Conservation (phyloP, 192 early-diverging fungal genomes). For the Linnemannia schmuckeri region DNA sequence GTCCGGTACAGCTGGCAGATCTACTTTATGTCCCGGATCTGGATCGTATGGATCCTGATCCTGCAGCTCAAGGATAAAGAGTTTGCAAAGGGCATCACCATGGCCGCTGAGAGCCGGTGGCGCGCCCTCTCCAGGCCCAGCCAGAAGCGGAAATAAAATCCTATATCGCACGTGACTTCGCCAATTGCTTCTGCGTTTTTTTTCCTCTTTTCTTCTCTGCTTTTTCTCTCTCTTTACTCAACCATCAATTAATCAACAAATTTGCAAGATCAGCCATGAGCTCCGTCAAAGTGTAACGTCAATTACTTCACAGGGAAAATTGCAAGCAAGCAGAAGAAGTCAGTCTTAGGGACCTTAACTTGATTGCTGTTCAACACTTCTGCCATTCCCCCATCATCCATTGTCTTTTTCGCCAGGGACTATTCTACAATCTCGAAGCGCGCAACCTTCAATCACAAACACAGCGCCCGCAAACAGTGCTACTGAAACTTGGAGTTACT, state of each 20-base stretch:
- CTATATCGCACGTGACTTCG: background rate
- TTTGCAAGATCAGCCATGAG: slow-evolving; percentile 27
- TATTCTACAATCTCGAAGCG: no score
- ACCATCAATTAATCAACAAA: background rate
- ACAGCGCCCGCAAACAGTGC: no score
- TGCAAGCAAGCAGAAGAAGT: background rate
- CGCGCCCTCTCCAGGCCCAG: slow-evolving; percentile 18
- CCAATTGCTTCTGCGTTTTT: background rate
- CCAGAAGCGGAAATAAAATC: slow-evolving; percentile 42
- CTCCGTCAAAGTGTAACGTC: slow-evolving; percentile 51
- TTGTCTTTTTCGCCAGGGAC: no score
- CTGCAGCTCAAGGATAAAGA: slow-evolving; percentile 49
- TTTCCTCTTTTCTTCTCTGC: background rate
- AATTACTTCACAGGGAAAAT: background rate
- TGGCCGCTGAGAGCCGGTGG: slow-evolving; percentile 13
- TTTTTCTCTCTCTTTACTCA: background rate
- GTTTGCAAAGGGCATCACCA: slow-evolving; percentile 3
- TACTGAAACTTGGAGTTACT: background rate
- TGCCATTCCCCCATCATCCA: background rate
- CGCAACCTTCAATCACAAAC: background rate
- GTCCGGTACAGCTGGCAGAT: slow-evolving; percentile 73
- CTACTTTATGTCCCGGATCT: slow-evolving; percentile 68
- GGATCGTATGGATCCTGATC: slow-evolving; percentile 57
- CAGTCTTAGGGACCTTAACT: no score
- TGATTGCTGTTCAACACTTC: background rate